Conservation (phyloP, 345 rosid species). For the Hevea brasiliensis region DNA sequence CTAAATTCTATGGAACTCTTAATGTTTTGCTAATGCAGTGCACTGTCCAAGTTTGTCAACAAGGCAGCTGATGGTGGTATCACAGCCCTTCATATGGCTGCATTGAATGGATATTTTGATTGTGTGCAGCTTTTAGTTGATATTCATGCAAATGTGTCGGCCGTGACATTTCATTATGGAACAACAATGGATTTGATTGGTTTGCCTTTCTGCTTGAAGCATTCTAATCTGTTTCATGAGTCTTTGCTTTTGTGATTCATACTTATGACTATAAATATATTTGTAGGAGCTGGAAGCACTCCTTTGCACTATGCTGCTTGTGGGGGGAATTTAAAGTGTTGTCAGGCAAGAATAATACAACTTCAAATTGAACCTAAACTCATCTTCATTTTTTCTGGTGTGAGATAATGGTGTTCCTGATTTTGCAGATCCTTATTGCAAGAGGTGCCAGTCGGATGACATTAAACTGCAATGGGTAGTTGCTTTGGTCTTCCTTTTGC, state of each 20-base stretch:
- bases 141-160: constrained; percentile 79
- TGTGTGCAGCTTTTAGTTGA: constrained; percentile 96
- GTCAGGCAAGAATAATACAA: constrained; percentile 62
- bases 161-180: constrained; percentile 88
- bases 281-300: constrained; percentile 93
- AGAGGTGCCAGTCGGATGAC: constrained; percentile 79
- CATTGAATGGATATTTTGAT: constrained; percentile 90
- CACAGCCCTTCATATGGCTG: constrained; percentile 98
- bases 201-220: constrained; percentile 23
- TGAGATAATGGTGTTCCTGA: constrained; percentile 12
- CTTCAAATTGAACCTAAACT: background rate
- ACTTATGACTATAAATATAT: constrained; percentile 17
- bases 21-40: constrained; percentile 50
- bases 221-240: background rate
- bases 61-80: constrained; percentile 98
- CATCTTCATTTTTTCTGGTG: constrained; percentile 10
- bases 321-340: constrained; percentile 93
- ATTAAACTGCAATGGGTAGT: constrained; percentile 89
- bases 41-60: constrained; percentile 85
- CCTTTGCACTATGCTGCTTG: constrained; percentile 98
- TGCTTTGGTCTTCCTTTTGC: constrained; percentile 17
- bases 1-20: background rate
- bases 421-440: constrained; percentile 74
- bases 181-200: constrained; percentile 99
- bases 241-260: background rate